Percentiles rank a stretch among this genome's conserved stretches.
phyloP scores from a whole-genome alignment of 2,329 filamentous ascomycete genomes.

The Xylaria sp. region DNA sequence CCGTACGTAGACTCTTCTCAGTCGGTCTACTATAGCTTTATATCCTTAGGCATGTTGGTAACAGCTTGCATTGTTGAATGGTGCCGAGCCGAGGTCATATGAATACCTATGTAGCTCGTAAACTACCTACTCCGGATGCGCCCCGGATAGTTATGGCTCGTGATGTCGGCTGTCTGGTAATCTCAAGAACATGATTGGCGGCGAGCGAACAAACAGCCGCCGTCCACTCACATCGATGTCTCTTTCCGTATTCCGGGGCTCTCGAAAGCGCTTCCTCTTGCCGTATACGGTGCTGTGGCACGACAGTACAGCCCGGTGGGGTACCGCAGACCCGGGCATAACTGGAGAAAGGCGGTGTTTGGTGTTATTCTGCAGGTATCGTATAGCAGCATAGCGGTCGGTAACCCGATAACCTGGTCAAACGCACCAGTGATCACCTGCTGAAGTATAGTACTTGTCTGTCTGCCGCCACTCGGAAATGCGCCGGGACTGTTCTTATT shows the following conservation, averaged over 20 bases:
- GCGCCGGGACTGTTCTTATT: background rate
- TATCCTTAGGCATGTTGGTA: background rate
- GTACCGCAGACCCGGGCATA: slow-evolving; percentile 6
- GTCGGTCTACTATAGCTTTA: background rate
- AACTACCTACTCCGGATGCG: background rate
- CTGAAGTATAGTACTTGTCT: background rate
- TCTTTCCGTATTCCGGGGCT: slow-evolving; percentile 23
- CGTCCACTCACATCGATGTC: slow-evolving; percentile 9
- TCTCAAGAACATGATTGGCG: slow-evolving; percentile 18
- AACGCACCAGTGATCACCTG: background rate
- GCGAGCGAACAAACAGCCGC: slow-evolving; percentile 12
- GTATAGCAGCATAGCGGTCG: slow-evolving; percentile 23
- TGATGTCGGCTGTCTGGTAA: slow-evolving; percentile 7
- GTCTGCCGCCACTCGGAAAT: background rate
- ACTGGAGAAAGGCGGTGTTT: slow-evolving; percentile 20
- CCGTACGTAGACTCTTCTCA: background rate
- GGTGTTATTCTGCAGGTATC: slow-evolving; percentile 26
- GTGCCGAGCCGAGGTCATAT: background rate
- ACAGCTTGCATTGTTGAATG: background rate
- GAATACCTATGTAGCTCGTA: background rate
- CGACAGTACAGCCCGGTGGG: slow-evolving; percentile 5
- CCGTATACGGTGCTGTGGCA: slow-evolving; percentile 4
- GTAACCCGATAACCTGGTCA: slow-evolving; percentile 24
- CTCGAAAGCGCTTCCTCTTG: slow-evolving; percentile 7
- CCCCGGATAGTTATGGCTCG: slow-evolving; percentile 23